A percentile compares a stretch with the other conserved stretches of the same genome.
Conservation (phyloP, 2,329 filamentous ascomycete genomes). For the Microdochium paspali region DNA sequence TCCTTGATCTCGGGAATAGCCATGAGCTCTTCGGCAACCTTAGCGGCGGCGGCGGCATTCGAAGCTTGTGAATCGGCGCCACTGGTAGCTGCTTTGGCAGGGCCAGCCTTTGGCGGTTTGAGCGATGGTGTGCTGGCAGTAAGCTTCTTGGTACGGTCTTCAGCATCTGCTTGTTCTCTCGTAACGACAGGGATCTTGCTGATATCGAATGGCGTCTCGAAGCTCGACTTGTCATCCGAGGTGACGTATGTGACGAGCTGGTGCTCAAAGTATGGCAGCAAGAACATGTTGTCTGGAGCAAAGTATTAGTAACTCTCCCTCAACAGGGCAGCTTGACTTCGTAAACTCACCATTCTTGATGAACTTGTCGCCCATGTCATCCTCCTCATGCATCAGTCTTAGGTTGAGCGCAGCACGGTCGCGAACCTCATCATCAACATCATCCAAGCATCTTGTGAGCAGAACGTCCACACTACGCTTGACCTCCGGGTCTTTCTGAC, state of each 20-base stretch:
- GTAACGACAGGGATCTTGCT: conserved; percentile 86
- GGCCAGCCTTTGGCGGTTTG: conserved; percentile 79
- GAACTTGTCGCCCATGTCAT: conserved; percentile 76
- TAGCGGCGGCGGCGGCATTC: conserved; percentile 72
- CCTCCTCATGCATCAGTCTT: conserved; percentile 83
- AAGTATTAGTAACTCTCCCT: not conserved
- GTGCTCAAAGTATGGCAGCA: conserved; percentile 88
- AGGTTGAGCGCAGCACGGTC: conserved; percentile 92
- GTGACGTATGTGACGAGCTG: conserved; percentile 97
- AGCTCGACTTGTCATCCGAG: conserved; percentile 78
- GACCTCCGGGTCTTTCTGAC: conserved; percentile 91
- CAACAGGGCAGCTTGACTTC: not conserved
- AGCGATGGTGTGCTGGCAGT: conserved; percentile 85
- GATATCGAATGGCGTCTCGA: conserved; percentile 81
- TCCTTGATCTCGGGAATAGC: conserved; percentile 84
- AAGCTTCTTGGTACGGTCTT: conserved; percentile 95
- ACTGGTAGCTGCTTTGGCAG: conserved; percentile 59
- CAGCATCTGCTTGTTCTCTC: conserved; percentile 89
- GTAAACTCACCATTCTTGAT: conserved; percentile 72
- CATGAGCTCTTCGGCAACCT: conserved; percentile 80
- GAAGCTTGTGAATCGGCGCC: conserved; percentile 68
- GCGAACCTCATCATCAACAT: conserved; percentile 94
- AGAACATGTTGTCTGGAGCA: conserved; percentile 78
- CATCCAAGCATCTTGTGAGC: conserved; percentile 86
- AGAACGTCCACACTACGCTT: conserved; percentile 93